Conservation (phyloP, 371 early-diverging fungal genomes). For the Mucor saturninus region DNA sequence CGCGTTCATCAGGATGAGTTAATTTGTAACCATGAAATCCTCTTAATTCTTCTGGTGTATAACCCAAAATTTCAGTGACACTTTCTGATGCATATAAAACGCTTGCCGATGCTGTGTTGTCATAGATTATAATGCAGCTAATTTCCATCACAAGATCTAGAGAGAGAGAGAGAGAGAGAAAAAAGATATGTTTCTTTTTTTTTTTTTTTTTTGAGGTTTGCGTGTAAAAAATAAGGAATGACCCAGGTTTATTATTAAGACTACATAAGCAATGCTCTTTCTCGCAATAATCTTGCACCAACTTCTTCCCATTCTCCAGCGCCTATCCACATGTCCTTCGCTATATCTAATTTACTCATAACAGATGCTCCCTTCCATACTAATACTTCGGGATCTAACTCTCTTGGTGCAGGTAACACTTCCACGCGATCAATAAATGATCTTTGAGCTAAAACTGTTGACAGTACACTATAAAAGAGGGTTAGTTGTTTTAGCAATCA, state of each 20-base stretch:
- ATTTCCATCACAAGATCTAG: conserved; percentile 18
- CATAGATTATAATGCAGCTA: conserved; percentile 63
- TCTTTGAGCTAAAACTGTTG: conserved; percentile 41
- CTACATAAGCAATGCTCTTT: conserved; percentile 73
- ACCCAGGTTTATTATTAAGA: background rate
- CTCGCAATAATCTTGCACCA: conserved; percentile 70
- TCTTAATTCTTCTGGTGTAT: conserved; percentile 52
- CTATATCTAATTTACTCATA: conserved; percentile 75
- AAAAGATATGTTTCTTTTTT: background rate
- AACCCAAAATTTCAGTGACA: conserved; percentile 54
- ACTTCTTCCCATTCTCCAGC: conserved; percentile 75
- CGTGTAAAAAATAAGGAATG: background rate
- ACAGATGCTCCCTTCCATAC: conserved; percentile 93
- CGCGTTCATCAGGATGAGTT: conserved; percentile 53
- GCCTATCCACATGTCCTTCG: conserved; percentile 83
- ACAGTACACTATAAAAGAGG: conserved; percentile 30
- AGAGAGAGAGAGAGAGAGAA: background rate
- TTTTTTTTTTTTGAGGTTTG: background rate
- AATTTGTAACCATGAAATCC: conserved; percentile 50
- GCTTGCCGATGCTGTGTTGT: conserved; percentile 51
- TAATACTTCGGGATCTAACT: conserved; percentile 84
- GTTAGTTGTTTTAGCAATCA: background rate
- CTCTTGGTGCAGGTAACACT: conserved; percentile 81
- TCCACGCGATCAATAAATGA: conserved; percentile 71
- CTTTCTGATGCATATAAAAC: conserved; percentile 59